Conservation (phyloP, 2,329 filamentous ascomycete genomes). For the Fusarium temperatum region DNA sequence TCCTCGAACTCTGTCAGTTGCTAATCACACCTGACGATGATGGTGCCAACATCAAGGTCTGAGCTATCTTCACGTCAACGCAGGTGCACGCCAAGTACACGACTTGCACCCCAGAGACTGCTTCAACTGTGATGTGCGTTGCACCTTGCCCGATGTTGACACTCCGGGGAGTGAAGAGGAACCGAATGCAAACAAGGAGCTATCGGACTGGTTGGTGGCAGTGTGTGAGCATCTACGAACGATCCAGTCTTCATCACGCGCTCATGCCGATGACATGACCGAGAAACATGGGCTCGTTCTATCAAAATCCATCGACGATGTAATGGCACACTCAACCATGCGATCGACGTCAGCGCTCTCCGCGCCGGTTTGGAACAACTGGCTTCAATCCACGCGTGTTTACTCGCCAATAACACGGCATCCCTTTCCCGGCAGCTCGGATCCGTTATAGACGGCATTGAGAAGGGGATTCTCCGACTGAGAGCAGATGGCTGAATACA, state of each 20-base stretch:
- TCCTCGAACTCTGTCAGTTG: neutral
- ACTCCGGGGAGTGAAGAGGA: neutral
- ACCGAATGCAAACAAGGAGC: neutral
- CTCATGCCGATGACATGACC: neutral
- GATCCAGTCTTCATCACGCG: neutral
- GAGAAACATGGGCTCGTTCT: neutral
- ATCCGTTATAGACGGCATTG: neutral
- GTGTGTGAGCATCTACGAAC: neutral
- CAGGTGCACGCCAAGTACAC: neutral
- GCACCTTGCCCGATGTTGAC: fast-evolving
- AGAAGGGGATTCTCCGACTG: neutral
- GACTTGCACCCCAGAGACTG: neutral
- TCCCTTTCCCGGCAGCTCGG: neutral
- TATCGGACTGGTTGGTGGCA: neutral
- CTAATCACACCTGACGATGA: neutral
- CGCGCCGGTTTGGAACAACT: neutral
- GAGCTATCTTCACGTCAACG: neutral
- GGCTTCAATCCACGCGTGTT: neutral
- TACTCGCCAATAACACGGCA: neutral
- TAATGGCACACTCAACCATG: neutral
- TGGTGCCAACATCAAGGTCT: neutral
- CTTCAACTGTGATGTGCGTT: neutral
- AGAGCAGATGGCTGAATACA: neutral
- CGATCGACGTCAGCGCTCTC: neutral
- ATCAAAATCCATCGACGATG: neutral